phyloP scores from a whole-genome alignment of 305 asterid genomes.

The Fraxinus baroniana region DNA sequence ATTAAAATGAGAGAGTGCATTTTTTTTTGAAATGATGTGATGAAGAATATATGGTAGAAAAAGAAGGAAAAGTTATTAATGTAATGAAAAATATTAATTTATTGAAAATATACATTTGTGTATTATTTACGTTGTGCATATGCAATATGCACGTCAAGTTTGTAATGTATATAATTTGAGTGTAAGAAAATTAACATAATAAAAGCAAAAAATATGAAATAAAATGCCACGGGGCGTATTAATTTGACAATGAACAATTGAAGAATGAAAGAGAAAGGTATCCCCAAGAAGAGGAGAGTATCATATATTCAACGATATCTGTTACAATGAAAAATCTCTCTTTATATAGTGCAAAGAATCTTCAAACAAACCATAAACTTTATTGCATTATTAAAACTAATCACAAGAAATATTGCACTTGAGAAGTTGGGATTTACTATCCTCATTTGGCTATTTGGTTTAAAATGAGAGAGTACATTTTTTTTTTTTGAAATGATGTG shows the following conservation, averaged over 20 bases:
- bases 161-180: neutral
- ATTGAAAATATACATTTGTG: neutral
- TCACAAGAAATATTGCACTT: neutral
- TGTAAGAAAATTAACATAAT: neutral
- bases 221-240: neutral
- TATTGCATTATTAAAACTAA: neutral
- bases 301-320: neutral
- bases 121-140: neutral
- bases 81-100: too few species aligned
- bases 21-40: too few species aligned
- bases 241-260: neutral
- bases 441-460: too few species aligned
- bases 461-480: too few species aligned
- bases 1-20: too few species aligned
- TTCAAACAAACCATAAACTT: neutral
- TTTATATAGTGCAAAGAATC: neutral
- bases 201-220: neutral
- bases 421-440: neutral
- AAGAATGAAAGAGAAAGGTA: neutral
- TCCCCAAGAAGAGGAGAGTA: neutral
- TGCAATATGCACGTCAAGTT: neutral
- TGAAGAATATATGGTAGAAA: too few species aligned
- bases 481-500: too few species aligned
- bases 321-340: neutral
- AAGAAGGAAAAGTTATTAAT: too few species aligned